Base-by-base conservation (phyloP, 345 rosid genomes). In the Balakata baccata region DNA sequence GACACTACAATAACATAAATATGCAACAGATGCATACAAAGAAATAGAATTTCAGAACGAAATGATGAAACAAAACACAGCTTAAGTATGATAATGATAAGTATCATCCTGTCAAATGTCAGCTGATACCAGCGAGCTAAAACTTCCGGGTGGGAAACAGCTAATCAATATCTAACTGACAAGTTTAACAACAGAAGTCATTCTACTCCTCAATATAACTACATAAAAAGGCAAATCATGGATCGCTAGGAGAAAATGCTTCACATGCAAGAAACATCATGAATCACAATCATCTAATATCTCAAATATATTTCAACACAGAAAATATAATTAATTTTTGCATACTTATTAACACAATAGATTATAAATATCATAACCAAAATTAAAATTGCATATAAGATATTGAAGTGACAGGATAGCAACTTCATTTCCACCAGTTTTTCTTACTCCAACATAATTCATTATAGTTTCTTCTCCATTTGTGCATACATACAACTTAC, bases 401-500 rank as follows among this genome's bases (percentile, higher is more conserved):
- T 25, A 16, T 8, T 17, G 73, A 66, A 38, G 60, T 29, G 45
- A 53, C n/a, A 7, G 3, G 49, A 29, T 14, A 8, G 16, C 5
- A 17, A 63, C 63, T 51, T 69, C 54, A 71, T 68, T 65, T 41
- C 67, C 68, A 77, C 82, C 76, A 70, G 63, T 50, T 74, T 76
- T 71, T 74, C 77, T 61, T 62, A 74, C 74, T 49, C 76, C 70
- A 68, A 56, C 39, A 75, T 45, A 53, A 66, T 50, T 74, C 80
- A 76, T 72, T 34, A 66, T 69, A 77, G 79, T 75, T 66, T 65
- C 84, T 78, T 78, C 82, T 72, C 46, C 84, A 29, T 70, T 83
- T 63, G 72, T 16, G 64, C 75, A 78, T 77, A 77, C 79, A 65
- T 73, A 76, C 49, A 74, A 88, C 97, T 90, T 90, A 92, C 97